Conservation (phyloP, 192 early-diverging fungal genomes). For the Radiomyces spectabilis region DNA sequence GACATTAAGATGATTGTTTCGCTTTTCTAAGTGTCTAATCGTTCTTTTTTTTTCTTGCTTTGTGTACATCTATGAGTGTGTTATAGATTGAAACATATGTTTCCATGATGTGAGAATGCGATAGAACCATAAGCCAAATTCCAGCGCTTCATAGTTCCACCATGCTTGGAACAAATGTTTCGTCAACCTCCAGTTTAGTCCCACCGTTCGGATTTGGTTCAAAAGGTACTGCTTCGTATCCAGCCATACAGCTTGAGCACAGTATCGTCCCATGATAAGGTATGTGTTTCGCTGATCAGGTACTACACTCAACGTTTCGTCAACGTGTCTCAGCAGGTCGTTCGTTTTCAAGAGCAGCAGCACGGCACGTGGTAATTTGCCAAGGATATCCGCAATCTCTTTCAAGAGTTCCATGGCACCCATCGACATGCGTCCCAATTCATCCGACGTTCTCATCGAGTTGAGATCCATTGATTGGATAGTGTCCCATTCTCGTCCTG, state of each 20-base stretch:
- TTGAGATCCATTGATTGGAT: constrained; percentile 36
- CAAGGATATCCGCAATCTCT: constrained; percentile 73
- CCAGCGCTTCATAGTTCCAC: constrained; percentile 5
- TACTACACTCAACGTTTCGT: constrained; percentile 36
- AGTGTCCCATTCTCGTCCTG: constrained; percentile 76
- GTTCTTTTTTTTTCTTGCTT: no score
- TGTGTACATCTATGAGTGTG: no score
- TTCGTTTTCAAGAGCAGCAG: constrained; percentile 88
- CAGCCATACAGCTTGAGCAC: constrained; percentile 23
- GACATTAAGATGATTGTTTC: no score
- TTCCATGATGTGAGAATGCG: no score
- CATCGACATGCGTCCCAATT: constrained; percentile 44
- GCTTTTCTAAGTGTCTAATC: no score
- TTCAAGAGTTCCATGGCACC: constrained; percentile 55
- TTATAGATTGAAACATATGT: no score
- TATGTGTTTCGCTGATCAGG: constrained; percentile 18
- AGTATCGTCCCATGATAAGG: constrained; percentile 26
- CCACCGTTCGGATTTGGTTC: background rate
- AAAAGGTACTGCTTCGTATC: constrained; percentile 12
- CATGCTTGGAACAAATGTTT: background rate
- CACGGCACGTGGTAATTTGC: constrained; percentile 79
- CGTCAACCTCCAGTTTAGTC: background rate
- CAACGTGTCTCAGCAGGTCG: constrained; percentile 73
- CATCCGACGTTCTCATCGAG: constrained; percentile 33
- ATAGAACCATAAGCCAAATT: constrained; percentile 1